Evolutionary conservation across 306 rosid genomes (phyloP).

Genomic region (Castanopsis chinensis): DNA sequence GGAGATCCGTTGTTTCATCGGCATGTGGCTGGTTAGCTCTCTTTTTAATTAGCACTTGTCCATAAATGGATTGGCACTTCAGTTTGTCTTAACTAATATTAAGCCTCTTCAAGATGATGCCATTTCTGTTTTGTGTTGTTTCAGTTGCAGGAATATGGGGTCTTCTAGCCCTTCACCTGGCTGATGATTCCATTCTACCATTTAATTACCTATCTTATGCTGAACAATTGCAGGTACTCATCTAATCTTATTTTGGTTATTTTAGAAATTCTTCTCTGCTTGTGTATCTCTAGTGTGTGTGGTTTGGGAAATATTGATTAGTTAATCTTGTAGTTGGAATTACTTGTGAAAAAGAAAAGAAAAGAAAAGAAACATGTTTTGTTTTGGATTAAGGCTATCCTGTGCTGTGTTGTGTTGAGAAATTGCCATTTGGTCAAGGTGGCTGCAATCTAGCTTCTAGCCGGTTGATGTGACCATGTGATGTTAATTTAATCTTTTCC

Average conservation of each 20-base stretch:
- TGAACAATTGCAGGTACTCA: conserved; percentile 67
- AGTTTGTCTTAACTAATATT: not conserved
- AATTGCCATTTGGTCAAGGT: not conserved
- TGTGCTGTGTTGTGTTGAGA: not conserved
- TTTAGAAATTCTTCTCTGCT: not conserved
- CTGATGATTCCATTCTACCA: conserved; percentile 76
- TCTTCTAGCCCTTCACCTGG: conserved; percentile 80
- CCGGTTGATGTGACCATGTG: not conserved
- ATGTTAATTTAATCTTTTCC: not conserved
- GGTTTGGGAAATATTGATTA: no score
- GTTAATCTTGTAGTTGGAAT: not conserved
- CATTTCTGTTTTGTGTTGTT: conserved; percentile 16
- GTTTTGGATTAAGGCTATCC: not conserved
- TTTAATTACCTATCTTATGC: conserved; percentile 68
- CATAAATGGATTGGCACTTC: not conserved
- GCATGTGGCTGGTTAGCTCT: conserved; percentile 72
- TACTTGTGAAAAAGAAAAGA: no score
- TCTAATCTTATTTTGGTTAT: not conserved
- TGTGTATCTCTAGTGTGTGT: no score
- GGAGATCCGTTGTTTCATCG: conserved; percentile 94
- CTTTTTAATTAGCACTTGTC: not conserved
- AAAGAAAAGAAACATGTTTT: not conserved
- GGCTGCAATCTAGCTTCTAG: not conserved
- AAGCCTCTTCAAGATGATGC: not conserved
- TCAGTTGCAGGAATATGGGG: conserved; percentile 94